These are phyloP conservation scores for Thelephora terrestris DNA, from an alignment of 1,284 basidiomycete genomes.

Conservation along the genomic window DNA sequence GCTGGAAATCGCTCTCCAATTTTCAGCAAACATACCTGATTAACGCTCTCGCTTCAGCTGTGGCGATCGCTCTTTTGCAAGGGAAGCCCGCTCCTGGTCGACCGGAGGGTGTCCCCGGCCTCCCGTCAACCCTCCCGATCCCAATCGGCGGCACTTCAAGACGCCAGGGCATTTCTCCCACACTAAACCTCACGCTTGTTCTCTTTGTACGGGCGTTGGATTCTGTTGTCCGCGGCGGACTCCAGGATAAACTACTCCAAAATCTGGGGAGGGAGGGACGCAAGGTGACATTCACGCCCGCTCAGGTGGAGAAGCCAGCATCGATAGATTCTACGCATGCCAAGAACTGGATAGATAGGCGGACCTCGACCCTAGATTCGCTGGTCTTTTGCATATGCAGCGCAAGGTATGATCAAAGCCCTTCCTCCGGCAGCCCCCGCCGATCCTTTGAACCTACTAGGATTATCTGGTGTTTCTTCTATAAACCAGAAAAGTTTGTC, in stretches of 20 bases:
- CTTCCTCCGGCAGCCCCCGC: not conserved
- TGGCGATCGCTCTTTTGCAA: constrained; percentile 49
- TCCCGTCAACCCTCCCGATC: constrained; percentile 12
- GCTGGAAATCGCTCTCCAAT: constrained; percentile 20
- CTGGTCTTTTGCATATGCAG: constrained; percentile 66
- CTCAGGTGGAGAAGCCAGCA: not conserved
- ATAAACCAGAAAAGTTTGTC: constrained; percentile 52
- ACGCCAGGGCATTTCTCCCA: constrained; percentile 32
- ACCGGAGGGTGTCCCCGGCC: not conserved
- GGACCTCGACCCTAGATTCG: constrained; percentile 48
- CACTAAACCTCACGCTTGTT: constrained; percentile 58
- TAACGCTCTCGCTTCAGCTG: constrained; percentile 44
- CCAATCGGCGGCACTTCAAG: not conserved
- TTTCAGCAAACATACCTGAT: constrained; percentile 44
- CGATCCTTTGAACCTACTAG: constrained; percentile 31
- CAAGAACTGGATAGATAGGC: constrained; percentile 16
- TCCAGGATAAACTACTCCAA: constrained; percentile 7
- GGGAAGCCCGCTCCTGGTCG: constrained; percentile 3
- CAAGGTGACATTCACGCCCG: not conserved
- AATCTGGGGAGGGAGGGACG: constrained; percentile 11
- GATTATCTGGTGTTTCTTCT: constrained; percentile 82
- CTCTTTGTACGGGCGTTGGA: constrained; percentile 64
- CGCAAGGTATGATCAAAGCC: constrained; percentile 42
- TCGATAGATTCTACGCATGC: constrained; percentile 7
- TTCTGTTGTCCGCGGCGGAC: constrained; percentile 29